Base-by-base conservation (phyloP, 768 basidiomycete genomes). In the Cubamyces lactineus region DNA sequence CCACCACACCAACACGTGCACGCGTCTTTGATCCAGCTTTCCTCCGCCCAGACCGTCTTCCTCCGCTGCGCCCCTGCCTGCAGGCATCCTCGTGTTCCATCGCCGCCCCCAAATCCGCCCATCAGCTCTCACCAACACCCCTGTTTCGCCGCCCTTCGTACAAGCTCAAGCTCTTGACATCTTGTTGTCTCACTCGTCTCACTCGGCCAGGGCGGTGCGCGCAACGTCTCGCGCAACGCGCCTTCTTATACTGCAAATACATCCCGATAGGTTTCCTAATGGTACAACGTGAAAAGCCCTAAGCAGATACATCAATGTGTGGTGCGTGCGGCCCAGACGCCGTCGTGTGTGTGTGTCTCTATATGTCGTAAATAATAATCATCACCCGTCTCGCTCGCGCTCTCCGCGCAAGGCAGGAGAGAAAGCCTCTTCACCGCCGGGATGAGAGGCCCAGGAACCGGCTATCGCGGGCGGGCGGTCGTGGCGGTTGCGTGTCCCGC, bases 341-440 rank as follows among this genome's bases (percentile, higher is more conserved):
- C 64, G 59, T 57, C 60, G 50, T 57, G 28, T 28, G 28, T 28
- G 21, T 60, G 24, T 63, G 21, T 59, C 53, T 57, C 49, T 39
- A 26, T 39, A 55, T 63, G 59, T 54, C 42, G 61, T 57, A 53
- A 63, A 65, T 61, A 67, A 64, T 56, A 67, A 61, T 64, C 63
- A 64, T 64, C 54, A 40, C 45, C 52, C 55, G 38, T 38, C 17
- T 21, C 13, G 39, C 56, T 53, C 61, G 45, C 57, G 49, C 28
- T 28, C 28, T 28, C 28, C 28, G 28, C 28, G 28, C 28, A 28
- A 3, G 28, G 4, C 4, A 28, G n/a, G 57, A 17, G 45, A 12
- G 23, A 13, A 19, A 23, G 38, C 55, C 34, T 57, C 66, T 57
- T 81, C 77, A 79, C 76, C 79, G 74, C 78, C 79, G 69, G 76